These are phyloP conservation scores for Suaeda aralocaspica DNA, from an alignment of 148 eudicot species.

Conservation along the genomic window DNA sequence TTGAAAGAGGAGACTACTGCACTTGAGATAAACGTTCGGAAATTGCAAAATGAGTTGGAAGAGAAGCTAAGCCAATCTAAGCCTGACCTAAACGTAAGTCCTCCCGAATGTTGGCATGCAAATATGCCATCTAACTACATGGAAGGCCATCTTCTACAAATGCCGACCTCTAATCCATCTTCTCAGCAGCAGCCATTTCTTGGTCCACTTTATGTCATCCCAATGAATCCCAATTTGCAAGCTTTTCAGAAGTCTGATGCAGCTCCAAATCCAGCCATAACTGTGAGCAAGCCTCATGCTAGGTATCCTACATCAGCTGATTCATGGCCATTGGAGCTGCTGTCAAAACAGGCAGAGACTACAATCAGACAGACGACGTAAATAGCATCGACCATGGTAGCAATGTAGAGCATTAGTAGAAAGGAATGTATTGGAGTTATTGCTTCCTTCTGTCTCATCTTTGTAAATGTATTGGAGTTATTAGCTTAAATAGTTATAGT, in stretches of 20 bases:
- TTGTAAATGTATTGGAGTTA: background rate
- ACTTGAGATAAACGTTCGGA: conserved; percentile 49
- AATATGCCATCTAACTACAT: conserved; percentile 20
- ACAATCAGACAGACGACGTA: conserved; percentile 1
- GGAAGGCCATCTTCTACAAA: conserved; percentile 15
- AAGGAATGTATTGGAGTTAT: background rate
- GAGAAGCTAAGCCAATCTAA: conserved; percentile 31
- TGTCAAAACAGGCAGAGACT: conserved; percentile 38
- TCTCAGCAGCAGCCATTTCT: conserved; percentile 38
- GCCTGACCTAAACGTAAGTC: conserved; percentile 28
- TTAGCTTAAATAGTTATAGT: background rate
- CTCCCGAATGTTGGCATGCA: conserved; percentile 33
- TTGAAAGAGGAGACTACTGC: conserved; percentile 63
- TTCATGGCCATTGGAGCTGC: conserved; percentile 70
- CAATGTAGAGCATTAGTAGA: conserved; percentile 4
- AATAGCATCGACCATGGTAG: conserved; percentile 5
- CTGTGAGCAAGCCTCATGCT: conserved; percentile 73
- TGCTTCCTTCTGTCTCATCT: background rate
- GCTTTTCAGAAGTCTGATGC: conserved; percentile 28
- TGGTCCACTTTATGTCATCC: conserved; percentile 59
- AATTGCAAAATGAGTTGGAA: conserved; percentile 42
- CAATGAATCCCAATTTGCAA: conserved; percentile 42
- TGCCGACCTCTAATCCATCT: conserved; percentile 24
- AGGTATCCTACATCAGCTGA: conserved; percentile 71
- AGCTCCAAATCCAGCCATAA: conserved; percentile 32